A percentile compares a stretch with the other conserved stretches of the same genome.
Evolutionary conservation across 441 rosid genomes (phyloP).

Genomic region (Aleurites moluccanus): DNA sequence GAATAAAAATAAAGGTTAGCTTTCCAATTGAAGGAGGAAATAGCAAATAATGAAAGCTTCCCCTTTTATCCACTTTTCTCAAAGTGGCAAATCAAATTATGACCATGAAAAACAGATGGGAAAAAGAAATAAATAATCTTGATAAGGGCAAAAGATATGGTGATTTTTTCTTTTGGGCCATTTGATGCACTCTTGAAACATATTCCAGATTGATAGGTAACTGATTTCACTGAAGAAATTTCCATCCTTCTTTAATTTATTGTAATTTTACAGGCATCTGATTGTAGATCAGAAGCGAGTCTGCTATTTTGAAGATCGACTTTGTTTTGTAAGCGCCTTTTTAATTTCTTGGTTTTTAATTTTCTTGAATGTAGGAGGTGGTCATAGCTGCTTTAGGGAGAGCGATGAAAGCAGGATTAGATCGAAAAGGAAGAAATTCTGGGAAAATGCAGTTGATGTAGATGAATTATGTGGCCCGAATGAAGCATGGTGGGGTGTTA

Average conservation of each 20-base stretch:
- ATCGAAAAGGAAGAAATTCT: constrained; percentile 76
- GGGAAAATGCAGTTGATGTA: constrained; percentile 91
- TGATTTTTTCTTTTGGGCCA: background rate
- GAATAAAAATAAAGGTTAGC: background rate
- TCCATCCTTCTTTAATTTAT: background rate
- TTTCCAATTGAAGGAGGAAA: background rate
- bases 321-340: background rate
- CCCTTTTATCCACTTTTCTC: background rate
- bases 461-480: constrained; percentile 80
- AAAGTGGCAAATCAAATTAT: background rate
- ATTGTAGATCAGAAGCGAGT: background rate
- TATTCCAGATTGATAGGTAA: background rate
- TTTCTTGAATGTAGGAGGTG: constrained; percentile 63
- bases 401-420: constrained; percentile 91
- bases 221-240: background rate
- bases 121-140: background rate
- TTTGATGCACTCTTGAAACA: background rate
- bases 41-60: background rate
- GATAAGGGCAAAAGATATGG: background rate
- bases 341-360: constrained; percentile 9
- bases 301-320: background rate
- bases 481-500: constrained; percentile 98
- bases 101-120: background rate
- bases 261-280: background rate
- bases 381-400: constrained; percentile 90